phyloP scores from a whole-genome alignment of 2,329 filamentous ascomycete genomes.

The Colletotrichum scovillei region DNA sequence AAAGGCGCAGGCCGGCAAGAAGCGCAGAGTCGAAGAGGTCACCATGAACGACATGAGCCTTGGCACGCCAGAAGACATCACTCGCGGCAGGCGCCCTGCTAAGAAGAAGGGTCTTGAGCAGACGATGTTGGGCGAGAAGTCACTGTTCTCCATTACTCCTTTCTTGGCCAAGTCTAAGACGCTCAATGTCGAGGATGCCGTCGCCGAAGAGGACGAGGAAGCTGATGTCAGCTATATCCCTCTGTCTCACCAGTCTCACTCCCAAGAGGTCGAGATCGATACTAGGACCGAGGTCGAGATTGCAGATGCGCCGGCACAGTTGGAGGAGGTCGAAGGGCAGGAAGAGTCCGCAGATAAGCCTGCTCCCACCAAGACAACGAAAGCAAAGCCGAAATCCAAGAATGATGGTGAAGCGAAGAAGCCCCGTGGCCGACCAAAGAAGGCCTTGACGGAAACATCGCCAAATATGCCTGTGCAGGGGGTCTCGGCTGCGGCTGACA shows the following conservation, averaged over 20 bases:
- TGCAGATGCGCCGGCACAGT: neutral
- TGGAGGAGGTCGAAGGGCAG: conserved; percentile 29
- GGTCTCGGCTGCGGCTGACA: conserved; percentile 32
- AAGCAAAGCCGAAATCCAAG: conserved; percentile 40
- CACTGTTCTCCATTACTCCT: conserved; percentile 91
- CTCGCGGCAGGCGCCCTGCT: conserved; percentile 52
- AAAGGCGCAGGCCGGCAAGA: conserved; percentile 52
- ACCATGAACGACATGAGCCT: conserved; percentile 58
- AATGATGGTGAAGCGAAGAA: conserved; percentile 42
- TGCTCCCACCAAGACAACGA: conserved; percentile 35
- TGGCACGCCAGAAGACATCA: conserved; percentile 57
- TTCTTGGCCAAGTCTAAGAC: conserved; percentile 83
- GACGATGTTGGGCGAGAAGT: conserved; percentile 82
- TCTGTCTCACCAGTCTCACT: conserved; percentile 19
- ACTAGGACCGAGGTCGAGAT: neutral
- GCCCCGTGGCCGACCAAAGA: conserved; percentile 59
- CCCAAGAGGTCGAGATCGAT: conserved; percentile 26
- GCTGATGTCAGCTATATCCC: conserved; percentile 35
- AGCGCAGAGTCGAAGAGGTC: conserved; percentile 58
- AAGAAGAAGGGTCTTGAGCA: conserved; percentile 71
- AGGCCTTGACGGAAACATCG: conserved; percentile 57
- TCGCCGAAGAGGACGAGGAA: conserved; percentile 47
- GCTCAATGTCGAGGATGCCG: conserved; percentile 51
- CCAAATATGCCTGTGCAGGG: conserved; percentile 52
- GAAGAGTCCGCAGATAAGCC: conserved; percentile 32